Evolutionary conservation across 169 alveolate genomes (phyloP), one percentile per base, ranked within the genome.

Genomic region (Babesia ovata): DNA sequence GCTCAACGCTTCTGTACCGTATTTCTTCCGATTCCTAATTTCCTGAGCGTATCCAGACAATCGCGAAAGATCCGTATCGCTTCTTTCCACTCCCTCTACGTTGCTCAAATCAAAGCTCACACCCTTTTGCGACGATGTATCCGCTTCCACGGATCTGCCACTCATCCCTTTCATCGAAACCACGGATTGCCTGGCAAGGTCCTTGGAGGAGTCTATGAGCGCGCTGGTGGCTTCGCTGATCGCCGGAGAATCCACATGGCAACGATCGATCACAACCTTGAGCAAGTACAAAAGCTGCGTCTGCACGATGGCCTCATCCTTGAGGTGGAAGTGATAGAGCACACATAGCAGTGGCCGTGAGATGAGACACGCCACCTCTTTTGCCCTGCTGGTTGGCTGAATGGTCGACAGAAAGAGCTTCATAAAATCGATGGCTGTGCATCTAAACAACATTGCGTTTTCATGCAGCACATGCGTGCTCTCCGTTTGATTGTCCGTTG

Each of bases 371-470:
- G 89, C 72, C n/a, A 75, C 84, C 44, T 82, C 89, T 53, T 62
- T 82, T 22, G 89, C 84, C 26, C 84, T 39, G 75, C 76, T 73
- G 21, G 89, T 33, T 0, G 89, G 89, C 56, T 82, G 89, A 22
- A 82, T 60, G 16, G 77, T 69, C 24, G 89, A 82, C 42, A 82
- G 39, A 48, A 82, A 82, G 36, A 71, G 60, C 53, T 82, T 82
- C 85, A 82, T 71, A 65, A 82, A 82, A 36, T 82, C 89, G 17
- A 82, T 82, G 46, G 89, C 89, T 7, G 89, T 82, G 42, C 89
- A 82, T 22, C 89, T 12, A 39, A 82, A 60, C 10, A 82, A 46
- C 84, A 82, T 73, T 12, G 85, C 24, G 24, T 52, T 73, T 42
- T 82, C 89, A n/a, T 79, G 81, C 53, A 50, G 29, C 28, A 50